Evolutionary conservation across 1,284 basidiomycete genomes (phyloP), one percentile per base, ranked within the genome.

Genomic region (Rhodofomes roseus): DNA sequence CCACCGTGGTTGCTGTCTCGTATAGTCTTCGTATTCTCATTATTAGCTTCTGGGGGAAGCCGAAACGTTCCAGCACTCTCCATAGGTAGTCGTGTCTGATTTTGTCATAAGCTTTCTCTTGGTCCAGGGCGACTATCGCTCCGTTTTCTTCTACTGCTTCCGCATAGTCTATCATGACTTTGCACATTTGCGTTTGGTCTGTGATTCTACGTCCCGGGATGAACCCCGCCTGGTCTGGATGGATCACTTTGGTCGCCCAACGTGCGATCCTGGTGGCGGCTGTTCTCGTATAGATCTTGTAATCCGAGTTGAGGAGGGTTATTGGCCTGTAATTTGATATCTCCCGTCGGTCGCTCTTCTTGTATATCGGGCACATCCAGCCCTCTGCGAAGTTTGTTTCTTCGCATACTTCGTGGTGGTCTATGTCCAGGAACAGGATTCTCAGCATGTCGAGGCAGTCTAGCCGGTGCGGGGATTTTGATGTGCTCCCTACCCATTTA

Each of bases 281-380:
- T 1, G 58, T 53, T 54, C 67, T 68, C 0, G 69, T 72, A 34
- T 68, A 46, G 0, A 70, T 20, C 54, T 73, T 73, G 53, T 74
- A 73, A 62, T 74, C 72, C 0, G 66, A 60, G 61, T 75, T 74
- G 0, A 74, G 69, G 0, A 73, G 63, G 0, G 70, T 73, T 4
- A 76, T 74, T 0, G 73, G 74, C 0, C 70, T 54, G 60, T 76
- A 75, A 61, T 74, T 75, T 0, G 61, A 63, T 0, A 73, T 68
- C 2, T 67, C 60, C 1, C 54, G 58, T 4, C 44, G 31, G 9
- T 72, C 67, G 20, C 69, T 69, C 61, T 76, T 73, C 57, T 77
- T 77, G 57, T 71, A 74, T 2, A 75, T 56, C 0, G 69, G 74
- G 62, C 68, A 71, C 59, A 76, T 70, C 70, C 73, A 73, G 2